These are phyloP conservation scores for Colletotrichum acutatum DNA, from an alignment of 2,329 filamentous ascomycete species.

Conservation along the genomic window DNA sequence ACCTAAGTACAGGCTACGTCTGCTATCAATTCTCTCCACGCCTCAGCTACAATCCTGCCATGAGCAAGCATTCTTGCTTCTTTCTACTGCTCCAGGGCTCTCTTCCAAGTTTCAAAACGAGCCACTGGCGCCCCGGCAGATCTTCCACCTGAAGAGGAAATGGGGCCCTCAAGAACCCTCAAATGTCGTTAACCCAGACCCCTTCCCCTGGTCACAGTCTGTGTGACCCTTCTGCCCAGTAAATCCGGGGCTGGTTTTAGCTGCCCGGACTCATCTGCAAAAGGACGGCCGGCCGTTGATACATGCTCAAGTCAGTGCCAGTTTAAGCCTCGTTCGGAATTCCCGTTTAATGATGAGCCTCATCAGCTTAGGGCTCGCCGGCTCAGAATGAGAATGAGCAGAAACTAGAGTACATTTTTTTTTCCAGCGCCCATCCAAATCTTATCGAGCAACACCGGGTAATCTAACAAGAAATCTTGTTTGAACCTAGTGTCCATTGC, in stretches of 20 bases:
- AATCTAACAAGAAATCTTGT: not conserved
- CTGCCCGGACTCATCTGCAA: slow-evolving; percentile 22
- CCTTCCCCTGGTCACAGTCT: slow-evolving; percentile 2
- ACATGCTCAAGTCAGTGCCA: not conserved
- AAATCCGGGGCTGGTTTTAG: slow-evolving; percentile 27
- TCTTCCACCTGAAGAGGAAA: slow-evolving; percentile 22
- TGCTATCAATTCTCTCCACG: not conserved
- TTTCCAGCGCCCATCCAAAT: slow-evolving; percentile 19
- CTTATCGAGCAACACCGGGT: not conserved
- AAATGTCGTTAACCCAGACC: slow-evolving; percentile 26
- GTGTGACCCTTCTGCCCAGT: not conserved
- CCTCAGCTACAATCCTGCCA: not conserved
- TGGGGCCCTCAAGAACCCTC: slow-evolving; percentile 19
- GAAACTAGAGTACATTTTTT: not conserved
- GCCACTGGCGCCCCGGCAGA: not conserved
- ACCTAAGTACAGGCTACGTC: not conserved
- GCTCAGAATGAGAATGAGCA: slow-evolving; percentile 6
- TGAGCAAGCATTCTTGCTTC: not conserved
- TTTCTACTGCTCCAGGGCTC: not conserved
- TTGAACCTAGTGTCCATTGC: not conserved
- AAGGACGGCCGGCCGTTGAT: not conserved
- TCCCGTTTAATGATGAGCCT: slow-evolving; percentile 20
- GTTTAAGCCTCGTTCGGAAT: not conserved
- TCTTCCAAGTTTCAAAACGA: not conserved
- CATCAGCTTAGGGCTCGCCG: slow-evolving; percentile 16